Conservation (phyloP, 345 rosid species). For the Euclidium syriacum region DNA sequence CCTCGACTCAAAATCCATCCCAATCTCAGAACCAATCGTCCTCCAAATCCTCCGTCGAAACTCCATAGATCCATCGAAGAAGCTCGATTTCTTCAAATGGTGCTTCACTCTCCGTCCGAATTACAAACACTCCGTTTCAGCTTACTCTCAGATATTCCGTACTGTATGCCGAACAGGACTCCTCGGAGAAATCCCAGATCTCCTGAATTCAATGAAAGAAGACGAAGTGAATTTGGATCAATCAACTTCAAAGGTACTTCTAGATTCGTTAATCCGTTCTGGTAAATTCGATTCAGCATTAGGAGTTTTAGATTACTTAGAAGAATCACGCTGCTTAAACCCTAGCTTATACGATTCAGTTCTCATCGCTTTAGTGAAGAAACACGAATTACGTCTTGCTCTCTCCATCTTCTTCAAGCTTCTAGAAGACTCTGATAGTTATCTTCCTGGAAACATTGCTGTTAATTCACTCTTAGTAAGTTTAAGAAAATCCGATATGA, state of each 20-base stretch:
- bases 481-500: constrained; percentile 56
- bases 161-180: constrained; percentile 51
- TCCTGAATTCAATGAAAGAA: constrained; percentile 60
- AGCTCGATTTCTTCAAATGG: constrained; percentile 56
- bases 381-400: constrained; percentile 52
- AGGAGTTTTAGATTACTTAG: constrained; percentile 72
- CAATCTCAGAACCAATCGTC: constrained; percentile 59
- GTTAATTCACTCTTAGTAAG: constrained; percentile 66
- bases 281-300: constrained; percentile 66
- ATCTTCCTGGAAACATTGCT: constrained; percentile 48
- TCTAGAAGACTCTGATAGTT: constrained; percentile 37
- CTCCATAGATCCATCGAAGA: constrained; percentile 52
- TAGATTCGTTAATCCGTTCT: constrained; percentile 46
- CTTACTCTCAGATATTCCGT: constrained; percentile 63
- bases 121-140: constrained; percentile 54
- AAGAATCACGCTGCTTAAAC: constrained; percentile 47
- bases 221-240: constrained; percentile 52
- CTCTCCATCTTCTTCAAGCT: constrained; percentile 67
- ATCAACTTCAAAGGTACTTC: constrained; percentile 50
- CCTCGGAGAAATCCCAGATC: constrained; percentile 53
- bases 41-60: constrained; percentile 55
- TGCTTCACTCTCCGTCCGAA: constrained; percentile 41
- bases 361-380: constrained; percentile 59
- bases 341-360: constrained; percentile 56
- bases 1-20: constrained; percentile 53